These are phyloP conservation scores for Naganishia cerealis DNA, from an alignment of 1,284 basidiomycete species.

Conservation along the genomic window DNA sequence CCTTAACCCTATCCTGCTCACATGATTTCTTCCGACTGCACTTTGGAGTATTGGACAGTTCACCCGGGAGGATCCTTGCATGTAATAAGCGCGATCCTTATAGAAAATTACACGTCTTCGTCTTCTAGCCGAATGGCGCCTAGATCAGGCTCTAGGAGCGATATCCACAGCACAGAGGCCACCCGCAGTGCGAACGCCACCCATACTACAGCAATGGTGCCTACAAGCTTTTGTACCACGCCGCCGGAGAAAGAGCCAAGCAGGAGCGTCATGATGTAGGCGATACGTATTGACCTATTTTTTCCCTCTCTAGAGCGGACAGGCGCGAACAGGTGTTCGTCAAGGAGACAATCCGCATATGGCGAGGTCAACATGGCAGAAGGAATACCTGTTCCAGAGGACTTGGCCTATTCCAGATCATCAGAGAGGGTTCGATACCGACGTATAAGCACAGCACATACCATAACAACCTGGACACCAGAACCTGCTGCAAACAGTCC, in stretches of 20 bases:
- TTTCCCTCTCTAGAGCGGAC: constrained; percentile 10
- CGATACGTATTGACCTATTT: constrained; percentile 9
- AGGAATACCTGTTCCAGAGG: constrained; percentile 23
- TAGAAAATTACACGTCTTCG: background rate
- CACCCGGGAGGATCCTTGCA: too few relatives aligned
- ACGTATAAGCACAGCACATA: background rate
- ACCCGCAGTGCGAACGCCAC: constrained; percentile 5
- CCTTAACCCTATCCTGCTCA: too few relatives aligned
- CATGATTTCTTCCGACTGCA: too few relatives aligned
- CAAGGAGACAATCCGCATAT: constrained; percentile 27
- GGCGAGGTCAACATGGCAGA: constrained; percentile 25
- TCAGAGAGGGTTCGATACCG: background rate
- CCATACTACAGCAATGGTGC: constrained; percentile 18
- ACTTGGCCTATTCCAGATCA: constrained; percentile 5
- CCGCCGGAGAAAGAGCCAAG: constrained; percentile 20
- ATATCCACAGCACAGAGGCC: constrained; percentile 17
- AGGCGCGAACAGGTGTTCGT: constrained; percentile 19
- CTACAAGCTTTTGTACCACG: constrained; percentile 11
- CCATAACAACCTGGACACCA: constrained; percentile 22
- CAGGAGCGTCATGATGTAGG: constrained; percentile 13
- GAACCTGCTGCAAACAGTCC: constrained; percentile 13
- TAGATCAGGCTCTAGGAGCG: constrained; percentile 2
- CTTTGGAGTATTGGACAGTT: too few relatives aligned
- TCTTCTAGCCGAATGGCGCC: constrained; percentile 17
- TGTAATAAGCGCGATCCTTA: too few relatives aligned